Evolutionary conservation across 1,139 yeast genomes (phyloP).

Genomic region (Barnettozyma hawaiiensis): DNA sequence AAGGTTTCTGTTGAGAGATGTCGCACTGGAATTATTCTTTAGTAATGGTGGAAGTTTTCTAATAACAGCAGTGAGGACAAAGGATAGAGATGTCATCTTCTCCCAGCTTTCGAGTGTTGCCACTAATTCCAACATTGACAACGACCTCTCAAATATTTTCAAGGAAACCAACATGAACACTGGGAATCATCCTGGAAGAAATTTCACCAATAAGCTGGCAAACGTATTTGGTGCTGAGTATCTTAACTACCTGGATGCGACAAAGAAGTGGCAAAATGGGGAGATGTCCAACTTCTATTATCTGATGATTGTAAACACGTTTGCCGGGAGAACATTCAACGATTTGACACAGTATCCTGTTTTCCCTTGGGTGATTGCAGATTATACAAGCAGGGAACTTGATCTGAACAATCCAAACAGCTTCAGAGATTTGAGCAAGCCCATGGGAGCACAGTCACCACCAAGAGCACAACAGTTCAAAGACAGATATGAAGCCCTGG

Average conservation of each 20-base stretch:
- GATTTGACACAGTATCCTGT: conserved; percentile 86
- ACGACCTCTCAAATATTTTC: conserved; percentile 47
- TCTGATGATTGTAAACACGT: conserved; percentile 67
- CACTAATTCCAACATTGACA: conserved; percentile 40
- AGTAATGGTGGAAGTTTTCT: conserved; percentile 64
- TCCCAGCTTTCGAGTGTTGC: conserved; percentile 42
- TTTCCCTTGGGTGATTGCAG: conserved; percentile 86
- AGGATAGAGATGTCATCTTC: conserved; percentile 52
- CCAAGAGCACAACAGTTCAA: conserved; percentile 55
- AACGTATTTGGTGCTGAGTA: conserved; percentile 34
- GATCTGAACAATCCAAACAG: conserved; percentile 56
- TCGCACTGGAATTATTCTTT: conserved; percentile 72
- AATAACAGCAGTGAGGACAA: conserved; percentile 48
- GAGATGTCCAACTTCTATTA: conserved; percentile 78
- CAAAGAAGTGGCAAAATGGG: conserved; percentile 69
- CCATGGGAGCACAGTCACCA: conserved; percentile 81
- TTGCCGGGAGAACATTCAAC: conserved; percentile 84
- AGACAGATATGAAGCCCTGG: conserved; percentile 65
- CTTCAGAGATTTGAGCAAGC: conserved; percentile 71
- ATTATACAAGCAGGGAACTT: conserved; percentile 59
- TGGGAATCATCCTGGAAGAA: conserved; percentile 25
- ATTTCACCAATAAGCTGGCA: conserved; percentile 35
- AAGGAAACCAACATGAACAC: conserved; percentile 36
- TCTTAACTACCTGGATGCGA: conserved; percentile 42
- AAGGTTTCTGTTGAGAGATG: conserved; percentile 69